Base-by-base conservation (phyloP, 2,329 filamentous ascomycete species). In the Colletotrichum magnum region DNA sequence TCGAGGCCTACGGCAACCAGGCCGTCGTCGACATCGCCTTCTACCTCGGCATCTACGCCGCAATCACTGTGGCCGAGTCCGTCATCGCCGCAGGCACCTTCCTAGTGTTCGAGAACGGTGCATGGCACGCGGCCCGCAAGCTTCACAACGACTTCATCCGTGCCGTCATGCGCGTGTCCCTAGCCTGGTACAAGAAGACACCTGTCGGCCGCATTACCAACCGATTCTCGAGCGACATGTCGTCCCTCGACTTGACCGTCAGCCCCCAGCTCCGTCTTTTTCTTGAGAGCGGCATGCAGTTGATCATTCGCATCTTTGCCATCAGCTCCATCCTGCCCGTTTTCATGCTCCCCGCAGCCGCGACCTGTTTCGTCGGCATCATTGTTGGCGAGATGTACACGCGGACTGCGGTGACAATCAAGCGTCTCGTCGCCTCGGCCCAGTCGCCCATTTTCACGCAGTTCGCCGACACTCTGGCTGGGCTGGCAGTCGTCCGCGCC, bases 401-500 rank as follows among this genome's bases (percentile, higher is more conserved):
- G 0, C 81, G 85, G 6, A 84, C 83, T 2, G 84, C 83, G 6
- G 80, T 86, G 24, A 79, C 83, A 6, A 77, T 86, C 57, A 85
- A 85, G 72, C 77, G 83, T 4, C 78, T 86, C 2, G 76, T 79
- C 6, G 85, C 85, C 0, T 82, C 83, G 9, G 78, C 84, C 0
- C 83, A 85, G 67, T 88, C 86, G 0, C 87, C 87, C 13, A 81
- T 89, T 2, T 89, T 88, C 72, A 85, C 86, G 1, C 87, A 88
- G 65, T 89, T 89, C 68, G 82, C 84, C 2, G 86, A 88, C 61
- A 87, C 84, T 0, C 77, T 88, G 1, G 81, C 85, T 4, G 86
- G 86, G 0, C 77, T 87, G 36, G 75, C 84, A 6, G 78, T 87
- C 15, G 87, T 89, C 66, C 85, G 87, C 16, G 80, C 79, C 1